These are phyloP conservation scores for Salmacisia buchloeana DNA, from an alignment of 1,284 basidiomycete species.

Conservation along the genomic window DNA sequence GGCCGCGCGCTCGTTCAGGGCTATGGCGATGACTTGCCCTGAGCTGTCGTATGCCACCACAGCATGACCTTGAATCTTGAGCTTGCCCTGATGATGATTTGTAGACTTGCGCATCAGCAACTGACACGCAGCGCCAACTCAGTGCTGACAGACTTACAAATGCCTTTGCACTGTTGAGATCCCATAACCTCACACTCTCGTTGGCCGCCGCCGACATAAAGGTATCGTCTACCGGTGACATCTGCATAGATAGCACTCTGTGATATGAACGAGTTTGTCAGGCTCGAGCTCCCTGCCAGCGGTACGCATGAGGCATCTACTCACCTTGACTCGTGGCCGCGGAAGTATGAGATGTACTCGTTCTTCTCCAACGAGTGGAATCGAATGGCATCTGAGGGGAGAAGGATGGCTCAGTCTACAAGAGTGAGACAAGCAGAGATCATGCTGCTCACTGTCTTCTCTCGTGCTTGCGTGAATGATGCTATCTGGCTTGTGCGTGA, in stretches of 20 bases:
- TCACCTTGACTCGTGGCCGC: constrained; percentile 74
- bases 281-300: neutral
- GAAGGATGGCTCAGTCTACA: neutral
- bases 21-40: constrained; percentile 87
- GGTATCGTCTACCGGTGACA: constrained; percentile 86
- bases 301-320: neutral
- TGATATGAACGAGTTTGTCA: constrained; percentile 20
- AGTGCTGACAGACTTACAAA: constrained; percentile 52
- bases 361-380: constrained; percentile 95
- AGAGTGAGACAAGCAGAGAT: neutral
- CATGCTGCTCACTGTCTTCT: constrained; percentile 61
- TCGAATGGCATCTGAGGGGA: constrained; percentile 65
- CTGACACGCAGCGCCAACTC: neutral
- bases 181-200: constrained; percentile 94
- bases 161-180: constrained; percentile 72
- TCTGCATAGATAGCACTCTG: constrained; percentile 77
- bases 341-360: constrained; percentile 90
- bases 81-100: constrained; percentile 49
- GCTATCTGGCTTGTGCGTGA: constrained; percentile 80
- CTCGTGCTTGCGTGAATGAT: constrained; percentile 91
- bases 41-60: constrained; percentile 84
- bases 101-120: too few relatives aligned
- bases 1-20: constrained; percentile 60
- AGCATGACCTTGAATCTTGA: constrained; percentile 62
- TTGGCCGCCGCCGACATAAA: constrained; percentile 92